phyloP scores from a whole-genome alignment of 2,329 filamentous ascomycete genomes.

The Verruconis gallopava region DNA sequence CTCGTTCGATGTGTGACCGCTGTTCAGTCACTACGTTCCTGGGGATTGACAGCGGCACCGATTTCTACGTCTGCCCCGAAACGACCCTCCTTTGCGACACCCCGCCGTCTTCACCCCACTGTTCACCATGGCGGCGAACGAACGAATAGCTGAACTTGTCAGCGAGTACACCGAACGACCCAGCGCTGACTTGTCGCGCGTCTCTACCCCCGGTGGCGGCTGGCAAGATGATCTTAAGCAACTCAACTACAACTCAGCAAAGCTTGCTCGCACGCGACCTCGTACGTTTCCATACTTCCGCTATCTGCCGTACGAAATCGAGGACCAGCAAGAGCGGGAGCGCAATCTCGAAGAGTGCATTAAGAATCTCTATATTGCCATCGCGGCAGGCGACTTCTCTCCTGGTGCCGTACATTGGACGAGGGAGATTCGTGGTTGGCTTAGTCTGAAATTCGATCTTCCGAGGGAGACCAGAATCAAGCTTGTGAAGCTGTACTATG shows the following conservation, averaged over 20 bases:
- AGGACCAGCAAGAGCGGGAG: constrained; percentile 66
- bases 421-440: constrained; percentile 86
- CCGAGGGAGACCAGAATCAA: constrained; percentile 69
- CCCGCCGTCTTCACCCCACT: background rate
- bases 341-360: constrained; percentile 74
- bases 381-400: constrained; percentile 86
- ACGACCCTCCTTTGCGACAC: too few relatives aligned
- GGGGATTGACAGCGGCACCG: too few relatives aligned
- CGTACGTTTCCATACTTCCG: constrained; percentile 89
- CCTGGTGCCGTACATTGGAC: constrained; percentile 95
- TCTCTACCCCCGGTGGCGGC: constrained; percentile 67
- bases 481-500: constrained; percentile 86
- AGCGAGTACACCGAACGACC: constrained; percentile 25
- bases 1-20: too few relatives aligned
- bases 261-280: constrained; percentile 58
- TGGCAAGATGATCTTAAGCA: constrained; percentile 27
- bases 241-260: constrained; percentile 33
- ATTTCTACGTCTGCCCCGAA: too few relatives aligned
- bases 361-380: constrained; percentile 82
- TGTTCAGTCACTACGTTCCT: too few relatives aligned
- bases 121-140: constrained; percentile 23
- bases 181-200: constrained; percentile 64
- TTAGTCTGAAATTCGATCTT: constrained; percentile 94
- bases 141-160: constrained; percentile 30
- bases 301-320: constrained; percentile 78